Percentiles rank a stretch among this genome's conserved stretches.
Evolutionary conservation across 1,284 basidiomycete species (phyloP).

Genomic region (Puccinia horiana): DNA sequence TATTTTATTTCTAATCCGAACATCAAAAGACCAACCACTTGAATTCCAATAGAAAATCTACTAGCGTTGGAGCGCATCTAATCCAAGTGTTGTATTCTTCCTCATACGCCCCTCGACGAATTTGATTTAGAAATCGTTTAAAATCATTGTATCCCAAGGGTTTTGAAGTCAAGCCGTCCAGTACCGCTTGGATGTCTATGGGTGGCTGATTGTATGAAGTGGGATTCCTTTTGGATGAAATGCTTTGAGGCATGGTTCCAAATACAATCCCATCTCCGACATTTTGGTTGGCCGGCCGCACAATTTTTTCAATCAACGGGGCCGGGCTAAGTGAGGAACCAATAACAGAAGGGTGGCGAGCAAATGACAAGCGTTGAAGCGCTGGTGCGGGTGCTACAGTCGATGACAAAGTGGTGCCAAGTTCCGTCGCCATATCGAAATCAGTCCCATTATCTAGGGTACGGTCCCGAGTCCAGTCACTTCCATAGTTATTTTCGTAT

Average conservation of each 20-base stretch:
- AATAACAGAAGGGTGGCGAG: constrained; percentile 44
- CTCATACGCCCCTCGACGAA: background rate
- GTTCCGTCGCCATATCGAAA: constrained; percentile 17
- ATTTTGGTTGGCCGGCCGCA: constrained; percentile 12
- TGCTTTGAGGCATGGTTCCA: background rate
- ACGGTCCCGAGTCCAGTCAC: constrained; percentile 45
- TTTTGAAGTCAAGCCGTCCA: constrained; percentile 32
- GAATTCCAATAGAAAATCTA: constrained; percentile 46
- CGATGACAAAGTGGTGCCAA: constrained; percentile 17
- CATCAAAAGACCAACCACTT: background rate
- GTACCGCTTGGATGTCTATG: constrained; percentile 33
- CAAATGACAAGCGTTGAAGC: constrained; percentile 42
- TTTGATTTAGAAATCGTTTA: constrained; percentile 26
- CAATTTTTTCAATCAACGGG: constrained; percentile 18
- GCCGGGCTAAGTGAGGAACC: constrained; percentile 18
- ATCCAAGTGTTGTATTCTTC: constrained; percentile 31
- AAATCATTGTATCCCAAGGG: constrained; percentile 21
- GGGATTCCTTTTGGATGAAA: background rate
- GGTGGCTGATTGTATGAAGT: background rate
- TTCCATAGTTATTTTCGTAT: constrained; percentile 28
- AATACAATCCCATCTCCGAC: constrained; percentile 12
- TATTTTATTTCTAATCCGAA: background rate
- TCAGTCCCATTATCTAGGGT: background rate
- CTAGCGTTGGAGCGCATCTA: background rate
- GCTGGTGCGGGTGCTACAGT: constrained; percentile 10